Evolutionary conservation across 2,329 filamentous ascomycete genomes (phyloP), one percentile per base, ranked within the genome.

Genomic region (Neonectria magnoliae): DNA sequence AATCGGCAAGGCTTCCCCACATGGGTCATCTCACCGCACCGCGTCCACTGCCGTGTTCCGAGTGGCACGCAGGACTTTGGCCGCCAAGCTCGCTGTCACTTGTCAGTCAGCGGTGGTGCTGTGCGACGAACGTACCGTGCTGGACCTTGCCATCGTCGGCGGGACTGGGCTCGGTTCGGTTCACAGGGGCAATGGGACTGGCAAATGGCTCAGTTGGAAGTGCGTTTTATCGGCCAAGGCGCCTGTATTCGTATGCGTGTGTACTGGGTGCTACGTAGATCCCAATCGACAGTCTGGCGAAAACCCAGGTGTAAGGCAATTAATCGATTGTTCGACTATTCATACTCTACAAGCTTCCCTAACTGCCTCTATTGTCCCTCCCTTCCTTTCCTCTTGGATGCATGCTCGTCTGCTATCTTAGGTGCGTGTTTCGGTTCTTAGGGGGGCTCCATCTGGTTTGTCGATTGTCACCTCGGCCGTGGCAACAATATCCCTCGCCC

Each of bases 31-130:
- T 71, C 71, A 74, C 72, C 69, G 65, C 68, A 71, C 69, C 66
- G 62, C 62, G 64, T 52, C 62, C 61, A 70, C 69, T 74, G 72
- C 72, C 72, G 72, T 74, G 72, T 74, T 74, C 72, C 72, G 72
- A 74, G 69, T 60, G 64, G 41, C 56, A 38, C 54, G 47, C 57
- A 61, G 52, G 47, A 31, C 45, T 58, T 58, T 51, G 11, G 36
- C 22, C 27, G 47, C 36, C 36, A 38, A 38, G 36, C 36, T 38
- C 25, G 25, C 25, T 38, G 36, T 64, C 56, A 44, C 42, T 60
- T 60, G 53, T 38, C 31, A 22, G 20, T 16, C 31, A 22, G 20
- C 11, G 29, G 9, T 29, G 41, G 42, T 48, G 54, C 58, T 51
- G n/a, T 29, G 31, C 45, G 33, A 36, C 33, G 36, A 7, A 38